Evolutionary conservation across 805 yeast species (phyloP), one percentile per base, ranked within the genome.

Genomic region (Teunomyces pallodes): DNA sequence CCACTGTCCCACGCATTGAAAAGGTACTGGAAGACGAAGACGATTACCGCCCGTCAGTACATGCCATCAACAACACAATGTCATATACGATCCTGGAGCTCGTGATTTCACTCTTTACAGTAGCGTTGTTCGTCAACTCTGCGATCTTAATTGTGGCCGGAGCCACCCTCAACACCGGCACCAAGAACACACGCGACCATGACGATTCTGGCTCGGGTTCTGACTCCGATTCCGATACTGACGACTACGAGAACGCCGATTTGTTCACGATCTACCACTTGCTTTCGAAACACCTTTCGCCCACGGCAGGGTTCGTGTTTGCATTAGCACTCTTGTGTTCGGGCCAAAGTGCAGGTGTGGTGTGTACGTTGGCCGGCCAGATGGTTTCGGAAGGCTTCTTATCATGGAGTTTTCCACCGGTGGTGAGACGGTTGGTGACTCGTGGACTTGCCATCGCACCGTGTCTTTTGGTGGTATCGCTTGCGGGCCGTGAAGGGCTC

Each of bases 301-400:
- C 87, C 12, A 82, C 90, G 5, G 97, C 97, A 0, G 97, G 96
- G 5, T 72, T 87, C 8, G 84, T 90, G 0, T 90, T 91, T 73
- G 97, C 96, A 0, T 67, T 90, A 43, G 97, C 97, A 1, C 79
- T 90, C 67, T 72, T 90, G 41, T 90, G 87, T 62, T 84, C 92
- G 10, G 97, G 97, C n/a, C 92, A 90, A 61, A 85, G 94, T 58
- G 97, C 97, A 2, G 97, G 97, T 36, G 87, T 92, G 35, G 96
- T 90, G 14, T 90, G 96, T 61, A 91, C 97, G 0, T 76, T 91
- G 58, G 91, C 97, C 1, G 96, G 97, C 32, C 97, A 90, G 64
- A 88, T 89, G 82, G 95, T 90, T 7, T 83, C 89, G 59, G 96
- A 90, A 64, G 97, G 97, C 0, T 91, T 90, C 58, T 74, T 89